Evolutionary conservation across 495 filamentous ascomycete species (phyloP).

Genomic region (Stereocaulon alpinum): DNA sequence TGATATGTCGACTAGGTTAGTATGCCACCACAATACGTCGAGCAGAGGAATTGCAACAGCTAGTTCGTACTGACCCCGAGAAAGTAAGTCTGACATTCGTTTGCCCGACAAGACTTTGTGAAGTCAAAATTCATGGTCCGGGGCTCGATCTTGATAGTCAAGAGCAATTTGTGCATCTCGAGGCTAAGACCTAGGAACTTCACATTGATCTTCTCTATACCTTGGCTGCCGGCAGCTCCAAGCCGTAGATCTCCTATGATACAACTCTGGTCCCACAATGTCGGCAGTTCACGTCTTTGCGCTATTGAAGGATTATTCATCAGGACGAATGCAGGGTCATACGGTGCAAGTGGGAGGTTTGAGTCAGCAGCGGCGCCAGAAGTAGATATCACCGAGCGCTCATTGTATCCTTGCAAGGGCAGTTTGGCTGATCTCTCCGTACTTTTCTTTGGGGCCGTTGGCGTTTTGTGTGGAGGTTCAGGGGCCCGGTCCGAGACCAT

Average conservation of each 20-base stretch:
- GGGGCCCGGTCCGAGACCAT: neutral
- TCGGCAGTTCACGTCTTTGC: neutral
- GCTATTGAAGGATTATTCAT: neutral
- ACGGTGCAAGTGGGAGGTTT: neutral
- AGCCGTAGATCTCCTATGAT: slow-evolving; percentile 5
- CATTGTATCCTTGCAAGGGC: neutral
- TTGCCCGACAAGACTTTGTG: slow-evolving; percentile 28
- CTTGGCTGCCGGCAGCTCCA: neutral
- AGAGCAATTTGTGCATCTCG: slow-evolving; percentile 19
- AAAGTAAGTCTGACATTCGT: slow-evolving; percentile 28
- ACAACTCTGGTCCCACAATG: fast-evolving
- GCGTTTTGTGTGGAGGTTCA: neutral
- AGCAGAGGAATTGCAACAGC: neutral
- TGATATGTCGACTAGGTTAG: neutral
- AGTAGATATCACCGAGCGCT: neutral
- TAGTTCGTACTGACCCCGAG: slow-evolving; percentile 25
- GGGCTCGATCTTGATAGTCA: slow-evolving; percentile 19
- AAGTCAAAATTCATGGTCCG: slow-evolving; percentile 33
- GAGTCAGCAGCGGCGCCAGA: neutral
- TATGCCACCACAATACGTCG: too few species aligned
- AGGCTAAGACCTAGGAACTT: neutral
- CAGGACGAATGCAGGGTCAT: slow-evolving; percentile 1
- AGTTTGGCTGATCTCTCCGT: neutral
- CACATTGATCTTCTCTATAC: neutral
- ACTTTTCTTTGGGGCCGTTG: neutral